Conservation (phyloP, 306 rosid species). For the Rosa persica region DNA sequence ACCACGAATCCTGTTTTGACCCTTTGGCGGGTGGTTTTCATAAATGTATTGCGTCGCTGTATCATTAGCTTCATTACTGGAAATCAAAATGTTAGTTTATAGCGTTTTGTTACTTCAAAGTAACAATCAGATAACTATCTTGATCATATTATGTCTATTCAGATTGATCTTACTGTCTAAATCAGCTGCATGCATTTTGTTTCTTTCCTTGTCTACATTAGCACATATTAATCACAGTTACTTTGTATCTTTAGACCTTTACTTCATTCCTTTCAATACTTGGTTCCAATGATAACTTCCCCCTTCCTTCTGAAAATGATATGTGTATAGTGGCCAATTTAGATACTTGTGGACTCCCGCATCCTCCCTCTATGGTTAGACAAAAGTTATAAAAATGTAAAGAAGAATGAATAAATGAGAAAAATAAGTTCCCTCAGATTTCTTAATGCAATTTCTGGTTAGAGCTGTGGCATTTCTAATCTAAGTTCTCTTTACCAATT, state of each 20-base stretch:
- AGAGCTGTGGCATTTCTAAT: not conserved
- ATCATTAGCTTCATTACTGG: constrained; percentile 14
- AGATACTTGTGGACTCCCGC: constrained; percentile 8
- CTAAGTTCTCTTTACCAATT: not conserved
- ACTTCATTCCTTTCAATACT: not conserved
- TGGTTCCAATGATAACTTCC: not conserved
- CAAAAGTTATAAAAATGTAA: not conserved
- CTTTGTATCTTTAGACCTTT: not conserved
- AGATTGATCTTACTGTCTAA: not conserved
- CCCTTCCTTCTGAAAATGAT: not conserved
- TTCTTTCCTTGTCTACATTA: not conserved
- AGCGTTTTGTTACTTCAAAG: not conserved
- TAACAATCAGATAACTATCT: not conserved
- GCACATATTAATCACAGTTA: not conserved
- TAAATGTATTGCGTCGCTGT: not conserved
- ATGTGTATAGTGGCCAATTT: not conserved
- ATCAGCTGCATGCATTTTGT: not conserved
- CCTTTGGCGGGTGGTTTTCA: constrained; percentile 14
- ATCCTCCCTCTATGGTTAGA: not conserved
- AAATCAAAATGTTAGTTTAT: constrained; percentile 6
- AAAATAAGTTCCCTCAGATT: not conserved
- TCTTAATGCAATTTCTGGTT: not conserved
- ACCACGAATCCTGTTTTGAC: constrained; percentile 13
- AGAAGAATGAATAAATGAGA: not conserved
- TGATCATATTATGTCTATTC: not conserved